Evolutionary conservation across 148 eudicot genomes (phyloP).

Genomic region (Chenopodium suecicum): DNA sequence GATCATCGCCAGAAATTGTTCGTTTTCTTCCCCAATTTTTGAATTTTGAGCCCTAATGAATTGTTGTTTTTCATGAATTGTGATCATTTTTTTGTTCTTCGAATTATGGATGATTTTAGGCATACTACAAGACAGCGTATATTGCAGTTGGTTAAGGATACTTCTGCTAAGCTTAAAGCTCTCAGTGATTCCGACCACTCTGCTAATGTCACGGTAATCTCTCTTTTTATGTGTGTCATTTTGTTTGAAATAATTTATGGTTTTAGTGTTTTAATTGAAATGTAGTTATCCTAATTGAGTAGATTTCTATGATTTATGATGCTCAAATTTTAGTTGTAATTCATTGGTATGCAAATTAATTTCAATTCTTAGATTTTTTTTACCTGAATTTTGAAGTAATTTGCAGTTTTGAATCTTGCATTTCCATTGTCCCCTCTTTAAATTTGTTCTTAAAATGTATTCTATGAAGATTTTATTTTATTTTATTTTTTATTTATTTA

Average conservation of each 20-base stretch:
- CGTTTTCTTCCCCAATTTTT: slow-evolving; percentile 12
- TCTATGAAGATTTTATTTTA: background rate
- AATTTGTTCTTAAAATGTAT: background rate
- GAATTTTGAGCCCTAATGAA: background rate
- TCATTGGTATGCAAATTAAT: background rate
- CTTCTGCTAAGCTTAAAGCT: slow-evolving; percentile 65
- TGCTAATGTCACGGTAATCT: slow-evolving; percentile 42
- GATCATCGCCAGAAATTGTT: slow-evolving; percentile 62
- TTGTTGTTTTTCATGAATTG: background rate
- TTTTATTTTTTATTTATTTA: background rate
- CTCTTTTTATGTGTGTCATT: background rate
- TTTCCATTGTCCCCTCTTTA: background rate
- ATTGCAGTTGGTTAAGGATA: slow-evolving; percentile 61
- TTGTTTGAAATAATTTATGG: background rate
- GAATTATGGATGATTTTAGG: slow-evolving; percentile 30
- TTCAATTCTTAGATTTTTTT: background rate
- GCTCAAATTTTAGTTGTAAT: background rate
- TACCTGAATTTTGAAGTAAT: background rate
- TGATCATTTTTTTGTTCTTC: background rate
- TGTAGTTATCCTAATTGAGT: background rate
- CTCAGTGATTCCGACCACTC: slow-evolving; percentile 51
- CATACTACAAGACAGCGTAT: slow-evolving; percentile 57
- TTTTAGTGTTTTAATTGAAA: background rate
- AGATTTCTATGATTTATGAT: background rate
- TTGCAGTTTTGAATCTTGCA: background rate